phyloP scores from a whole-genome alignment of 352 stramenopile genomes.

The Globisporangium echinulatum region DNA sequence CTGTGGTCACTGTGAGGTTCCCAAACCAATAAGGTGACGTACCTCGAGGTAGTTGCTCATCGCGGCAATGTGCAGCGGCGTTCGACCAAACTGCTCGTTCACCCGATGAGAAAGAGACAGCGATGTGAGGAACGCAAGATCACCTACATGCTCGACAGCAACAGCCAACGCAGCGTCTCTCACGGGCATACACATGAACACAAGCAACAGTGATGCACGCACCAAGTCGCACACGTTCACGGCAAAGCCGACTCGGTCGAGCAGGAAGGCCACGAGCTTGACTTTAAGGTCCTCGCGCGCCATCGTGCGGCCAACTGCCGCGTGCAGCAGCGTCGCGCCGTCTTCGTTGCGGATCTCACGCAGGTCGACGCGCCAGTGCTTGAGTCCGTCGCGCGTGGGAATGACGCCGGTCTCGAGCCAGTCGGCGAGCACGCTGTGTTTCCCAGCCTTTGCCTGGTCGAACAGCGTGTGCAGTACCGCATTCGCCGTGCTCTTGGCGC shows the following conservation, averaged over 20 bases:
- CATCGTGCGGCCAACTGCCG: slow-evolving; percentile 58
- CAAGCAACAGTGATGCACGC: not conserved
- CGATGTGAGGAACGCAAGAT: not conserved
- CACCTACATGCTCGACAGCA: not conserved
- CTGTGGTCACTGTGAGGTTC: too few species aligned
- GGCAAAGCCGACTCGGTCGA: slow-evolving; percentile 69
- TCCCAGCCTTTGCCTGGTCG: slow-evolving; percentile 55
- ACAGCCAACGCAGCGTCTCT: too few species aligned
- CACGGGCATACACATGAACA: not conserved
- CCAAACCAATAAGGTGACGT: not conserved
- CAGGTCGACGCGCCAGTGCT: slow-evolving; percentile 67
- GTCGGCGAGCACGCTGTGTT: slow-evolving; percentile 38
- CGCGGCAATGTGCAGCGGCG: slow-evolving; percentile 61
- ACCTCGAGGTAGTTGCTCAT: slow-evolving; percentile 61
- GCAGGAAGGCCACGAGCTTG: slow-evolving; percentile 54
- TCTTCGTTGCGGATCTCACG: slow-evolving; percentile 56
- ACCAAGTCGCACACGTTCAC: slow-evolving; percentile 61
- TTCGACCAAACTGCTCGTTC: slow-evolving; percentile 51
- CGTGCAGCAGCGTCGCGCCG: slow-evolving; percentile 59
- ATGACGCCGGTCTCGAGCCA: slow-evolving; percentile 73
- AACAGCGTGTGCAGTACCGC: slow-evolving; percentile 74
- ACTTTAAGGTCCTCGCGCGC: slow-evolving; percentile 61
- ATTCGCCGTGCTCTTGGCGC: slow-evolving; percentile 69
- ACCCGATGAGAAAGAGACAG: not conserved
- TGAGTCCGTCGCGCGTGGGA: slow-evolving; percentile 63